A percentile compares a stretch with the other conserved stretches of the same genome.
These are phyloP conservation scores for Metschnikowia noctiluminum DNA, from an alignment of 805 yeast species.

Conservation along the genomic window DNA sequence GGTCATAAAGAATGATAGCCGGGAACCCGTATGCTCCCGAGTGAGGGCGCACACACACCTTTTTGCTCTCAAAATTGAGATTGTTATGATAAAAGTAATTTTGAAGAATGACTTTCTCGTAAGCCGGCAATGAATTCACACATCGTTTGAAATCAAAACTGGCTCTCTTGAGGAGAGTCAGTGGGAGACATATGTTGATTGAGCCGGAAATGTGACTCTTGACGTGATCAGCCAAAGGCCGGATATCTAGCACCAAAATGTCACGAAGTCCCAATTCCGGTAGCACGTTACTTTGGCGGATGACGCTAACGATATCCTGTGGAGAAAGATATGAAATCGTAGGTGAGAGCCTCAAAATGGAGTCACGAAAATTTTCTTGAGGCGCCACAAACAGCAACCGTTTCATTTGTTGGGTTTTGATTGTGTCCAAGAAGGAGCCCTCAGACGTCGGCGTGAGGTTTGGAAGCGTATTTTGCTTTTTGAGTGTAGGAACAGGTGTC, in stretches of 20 bases:
- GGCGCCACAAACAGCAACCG: constrained; percentile 21
- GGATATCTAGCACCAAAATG: constrained; percentile 61
- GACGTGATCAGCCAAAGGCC: constrained; percentile 76
- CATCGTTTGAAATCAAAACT: constrained; percentile 66
- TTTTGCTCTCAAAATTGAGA: constrained; percentile 7
- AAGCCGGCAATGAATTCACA: constrained; percentile 54
- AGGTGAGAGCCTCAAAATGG: constrained; percentile 23
- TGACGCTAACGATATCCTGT: constrained; percentile 15
- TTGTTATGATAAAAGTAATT: constrained; percentile 25
- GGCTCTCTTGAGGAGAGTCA: constrained; percentile 77
- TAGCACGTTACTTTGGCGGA: constrained; percentile 5
- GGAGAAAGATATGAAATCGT: constrained; percentile 19
- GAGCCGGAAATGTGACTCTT: constrained; percentile 56
- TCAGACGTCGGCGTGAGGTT: constrained; percentile 11
- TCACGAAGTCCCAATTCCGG: constrained; percentile 15
- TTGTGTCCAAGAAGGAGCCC: constrained; percentile 15
- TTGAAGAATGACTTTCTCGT: constrained; percentile 45
- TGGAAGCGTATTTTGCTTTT: constrained; percentile 15
- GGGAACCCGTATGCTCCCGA: constrained; percentile 33
- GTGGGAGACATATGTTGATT: constrained; percentile 79
- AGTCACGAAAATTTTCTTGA: constrained; percentile 18
- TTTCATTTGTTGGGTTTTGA: constrained; percentile 24
- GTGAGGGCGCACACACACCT: not conserved
- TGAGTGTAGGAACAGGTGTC: constrained; percentile 17
- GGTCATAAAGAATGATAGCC: constrained; percentile 50